Evolutionary conservation across 345 rosid species (phyloP), one percentile per base, ranked within the genome.

Genomic region (Barbarea vulgaris): DNA sequence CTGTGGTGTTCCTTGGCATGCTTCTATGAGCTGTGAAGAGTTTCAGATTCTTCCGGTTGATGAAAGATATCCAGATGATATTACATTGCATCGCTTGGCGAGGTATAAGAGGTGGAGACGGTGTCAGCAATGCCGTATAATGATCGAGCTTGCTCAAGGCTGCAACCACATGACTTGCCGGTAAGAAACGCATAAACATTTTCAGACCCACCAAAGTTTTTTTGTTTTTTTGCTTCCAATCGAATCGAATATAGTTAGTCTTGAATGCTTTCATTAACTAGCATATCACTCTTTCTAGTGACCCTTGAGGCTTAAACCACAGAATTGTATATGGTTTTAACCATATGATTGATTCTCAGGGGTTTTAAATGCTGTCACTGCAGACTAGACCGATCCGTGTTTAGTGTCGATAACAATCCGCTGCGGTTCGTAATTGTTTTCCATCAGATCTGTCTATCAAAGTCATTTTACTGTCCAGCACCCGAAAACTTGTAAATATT

Each of bases 161-260:
- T 95, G 99, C 84, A 81, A 90, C 79, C 99, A 90, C 85, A 90
- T 95, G 93, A 92, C 97, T 28, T 95, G 97, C 85, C 77, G 91
- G 99, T 95, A 84, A 83, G 73, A 56, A 21, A 54, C 50, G n/a
- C 18, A 18, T 7, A 50, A 15, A 19, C 13, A 13, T 39, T 0
- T n/a, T 17, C 31, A 25, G 15, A 61, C 28, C 62, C 76, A 37
- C 62, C 25, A 59, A 21, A 9, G 18, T 70, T 44, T n/a, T n/a
- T n/a, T 4, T 7, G 10, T 41, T 13, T 17, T 69, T 56, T 41
- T 18, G 13, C 64, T 42, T 13, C 31, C 17, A 44, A 18, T 18
- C 13, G 12, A 44, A 18, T 18, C 13, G 12, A 55, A 17, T 41
- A 21, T 54, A 41, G 41, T 53, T 55, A 25, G 36, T 36, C 61